phyloP scores from a whole-genome alignment of 164 flowering plant species.

The Berberis thunbergii region DNA sequence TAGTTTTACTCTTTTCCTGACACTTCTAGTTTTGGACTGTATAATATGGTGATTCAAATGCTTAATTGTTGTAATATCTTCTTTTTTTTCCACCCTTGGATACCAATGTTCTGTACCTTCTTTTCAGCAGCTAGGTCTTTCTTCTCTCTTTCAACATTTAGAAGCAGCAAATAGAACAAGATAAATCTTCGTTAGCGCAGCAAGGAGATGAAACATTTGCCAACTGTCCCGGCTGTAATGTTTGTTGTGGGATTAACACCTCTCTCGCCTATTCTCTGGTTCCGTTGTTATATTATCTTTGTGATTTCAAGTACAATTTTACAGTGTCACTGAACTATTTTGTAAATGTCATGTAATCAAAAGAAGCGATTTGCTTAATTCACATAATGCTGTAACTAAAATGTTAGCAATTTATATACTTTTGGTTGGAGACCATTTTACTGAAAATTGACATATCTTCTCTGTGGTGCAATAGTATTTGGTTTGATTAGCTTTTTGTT shows the following conservation, averaged over 20 bases:
- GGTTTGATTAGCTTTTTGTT: conserved; percentile 6
- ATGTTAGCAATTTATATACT: conserved; percentile 5
- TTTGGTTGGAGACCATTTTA: neutral
- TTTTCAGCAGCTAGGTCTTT: conserved; percentile 73
- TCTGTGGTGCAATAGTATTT: conserved; percentile 1
- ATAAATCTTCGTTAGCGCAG: conserved; percentile 27
- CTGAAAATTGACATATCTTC: neutral
- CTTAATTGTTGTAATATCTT: too few relatives aligned
- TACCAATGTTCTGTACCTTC: neutral
- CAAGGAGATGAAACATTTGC: neutral
- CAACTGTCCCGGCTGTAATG: neutral
- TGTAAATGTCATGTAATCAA: conserved; percentile 15
- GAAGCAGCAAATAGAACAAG: conserved; percentile 56
- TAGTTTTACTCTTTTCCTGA: neutral
- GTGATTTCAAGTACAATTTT: neutral
- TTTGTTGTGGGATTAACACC: conserved; percentile 6
- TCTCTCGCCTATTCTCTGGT: neutral
- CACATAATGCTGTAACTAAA: conserved; percentile 1
- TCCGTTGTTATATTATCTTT: conserved; percentile 5
- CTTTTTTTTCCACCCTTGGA: too few relatives aligned
- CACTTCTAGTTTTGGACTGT: too few relatives aligned
- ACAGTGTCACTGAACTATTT: conserved; percentile 5
- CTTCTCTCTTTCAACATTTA: conserved; percentile 90
- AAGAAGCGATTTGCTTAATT: neutral
- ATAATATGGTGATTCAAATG: too few relatives aligned